phyloP scores from a whole-genome alignment of 2,329 filamentous ascomycete species.

The Diaporthe sp. region DNA sequence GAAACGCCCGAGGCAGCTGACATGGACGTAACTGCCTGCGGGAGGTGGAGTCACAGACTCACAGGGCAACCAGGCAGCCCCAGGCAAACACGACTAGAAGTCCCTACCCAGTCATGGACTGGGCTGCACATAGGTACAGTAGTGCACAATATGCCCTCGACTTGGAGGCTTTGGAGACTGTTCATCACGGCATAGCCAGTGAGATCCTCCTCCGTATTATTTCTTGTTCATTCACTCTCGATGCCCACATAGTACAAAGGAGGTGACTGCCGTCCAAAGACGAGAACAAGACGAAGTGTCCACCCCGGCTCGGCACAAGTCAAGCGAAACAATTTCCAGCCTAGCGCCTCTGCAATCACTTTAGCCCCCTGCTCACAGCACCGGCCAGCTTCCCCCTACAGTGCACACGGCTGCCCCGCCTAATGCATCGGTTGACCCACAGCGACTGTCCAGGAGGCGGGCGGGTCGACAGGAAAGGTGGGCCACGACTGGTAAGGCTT shows the following conservation, averaged over 20 bases:
- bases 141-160: background rate
- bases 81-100: background rate
- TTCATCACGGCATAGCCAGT: background rate
- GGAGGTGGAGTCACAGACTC: slow-evolving; percentile 1
- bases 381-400: background rate
- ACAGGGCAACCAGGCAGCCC: background rate
- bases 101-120: background rate
- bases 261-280: background rate
- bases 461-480: slow-evolving; percentile 24
- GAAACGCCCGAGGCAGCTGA: background rate
- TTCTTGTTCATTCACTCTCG: background rate
- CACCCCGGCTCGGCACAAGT: slow-evolving; percentile 16
- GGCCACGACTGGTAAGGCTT: background rate
- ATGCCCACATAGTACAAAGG: background rate
- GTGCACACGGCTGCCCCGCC: slow-evolving; percentile 15
- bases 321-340: slow-evolving; percentile 11
- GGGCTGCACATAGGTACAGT: background rate
- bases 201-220: too few relatives aligned
- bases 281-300: background rate
- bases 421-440: slow-evolving; percentile 3
- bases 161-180: background rate
- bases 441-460: background rate
- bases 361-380: slow-evolving; percentile 23
- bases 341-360: slow-evolving; percentile 36
- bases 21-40: background rate